These are phyloP conservation scores for Solanum ossicruentum DNA, from an alignment of 257 asterid species.

Conservation along the genomic window DNA sequence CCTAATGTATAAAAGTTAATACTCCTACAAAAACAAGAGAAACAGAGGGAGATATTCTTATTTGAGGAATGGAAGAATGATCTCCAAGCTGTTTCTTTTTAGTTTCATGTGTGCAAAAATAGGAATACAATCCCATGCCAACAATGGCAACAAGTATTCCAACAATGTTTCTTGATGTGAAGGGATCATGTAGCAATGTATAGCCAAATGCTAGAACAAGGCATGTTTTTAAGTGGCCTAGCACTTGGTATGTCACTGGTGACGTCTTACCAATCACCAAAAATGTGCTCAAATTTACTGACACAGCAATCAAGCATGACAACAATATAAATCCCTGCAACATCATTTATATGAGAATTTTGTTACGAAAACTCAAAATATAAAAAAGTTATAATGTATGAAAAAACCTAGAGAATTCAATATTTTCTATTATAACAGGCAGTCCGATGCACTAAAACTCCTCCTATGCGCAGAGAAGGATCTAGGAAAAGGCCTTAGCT, in stretches of 20 bases:
- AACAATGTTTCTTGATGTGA: conserved; percentile 55
- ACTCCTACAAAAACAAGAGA: not conserved
- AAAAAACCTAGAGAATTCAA: not conserved
- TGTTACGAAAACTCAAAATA: not conserved
- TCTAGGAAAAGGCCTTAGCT: too few relatives aligned
- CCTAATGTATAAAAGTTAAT: not conserved
- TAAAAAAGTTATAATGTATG: not conserved
- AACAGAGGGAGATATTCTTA: not conserved
- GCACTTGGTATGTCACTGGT: conserved; percentile 80
- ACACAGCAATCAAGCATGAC: conserved; percentile 79
- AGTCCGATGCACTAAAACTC: too few relatives aligned
- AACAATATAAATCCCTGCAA: conserved; percentile 64
- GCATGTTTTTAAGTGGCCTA: conserved; percentile 83
- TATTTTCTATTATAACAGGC: not conserved
- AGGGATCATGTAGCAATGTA: conserved; percentile 77
- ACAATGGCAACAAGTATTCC: conserved; percentile 73
- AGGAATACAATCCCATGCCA: conserved; percentile 80
- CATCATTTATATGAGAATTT: not conserved
- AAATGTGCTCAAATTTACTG: conserved; percentile 88
- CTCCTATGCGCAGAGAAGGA: too few relatives aligned
- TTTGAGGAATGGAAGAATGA: conserved; percentile 34
- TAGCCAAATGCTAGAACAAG: conserved; percentile 82
- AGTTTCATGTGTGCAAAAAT: conserved; percentile 61
- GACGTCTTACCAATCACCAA: conserved; percentile 88
- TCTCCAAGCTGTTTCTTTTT: conserved; percentile 43